phyloP scores from a whole-genome alignment of 2,329 filamentous ascomycete genomes.

The Chaetomium sp. region DNA sequence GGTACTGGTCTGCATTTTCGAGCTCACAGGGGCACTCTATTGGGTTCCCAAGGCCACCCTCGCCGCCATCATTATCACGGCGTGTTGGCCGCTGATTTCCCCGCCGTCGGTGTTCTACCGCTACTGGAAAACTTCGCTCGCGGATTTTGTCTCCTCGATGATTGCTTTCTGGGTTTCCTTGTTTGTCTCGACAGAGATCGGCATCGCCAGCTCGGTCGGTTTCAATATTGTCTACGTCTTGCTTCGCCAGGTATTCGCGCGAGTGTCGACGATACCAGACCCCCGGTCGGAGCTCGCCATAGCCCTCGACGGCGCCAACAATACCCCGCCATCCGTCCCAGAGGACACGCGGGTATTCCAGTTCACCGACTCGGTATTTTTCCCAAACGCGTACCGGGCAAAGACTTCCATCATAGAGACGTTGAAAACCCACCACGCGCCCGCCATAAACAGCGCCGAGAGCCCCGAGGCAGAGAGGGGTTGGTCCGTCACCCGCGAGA shows the following conservation, averaged over 20 bases:
- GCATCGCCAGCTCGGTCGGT: constrained; percentile 60
- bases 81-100: constrained; percentile 63
- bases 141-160: constrained; percentile 66
- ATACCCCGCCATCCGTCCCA: constrained; percentile 37
- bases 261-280: constrained; percentile 39
- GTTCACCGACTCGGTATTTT: constrained; percentile 61
- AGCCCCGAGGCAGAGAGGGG: constrained; percentile 45
- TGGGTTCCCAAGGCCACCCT: constrained; percentile 70
- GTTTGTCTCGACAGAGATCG: constrained; percentile 61
- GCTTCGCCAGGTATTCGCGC: constrained; percentile 59
- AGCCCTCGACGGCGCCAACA: constrained; percentile 34
- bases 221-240: constrained; percentile 66
- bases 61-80: constrained; percentile 67
- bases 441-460: constrained; percentile 43
- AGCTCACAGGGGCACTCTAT: constrained; percentile 62
- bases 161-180: constrained; percentile 66
- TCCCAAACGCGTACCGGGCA: constrained; percentile 60
- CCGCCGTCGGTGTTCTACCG: constrained; percentile 61
- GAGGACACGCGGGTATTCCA: constrained; percentile 58
- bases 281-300: constrained; percentile 36
- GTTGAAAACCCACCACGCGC: constrained; percentile 50
- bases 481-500: constrained; percentile 57
- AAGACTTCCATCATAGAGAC: constrained; percentile 54
- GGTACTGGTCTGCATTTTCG: constrained; percentile 63
- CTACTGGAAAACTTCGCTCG: constrained; percentile 66